Conservation (phyloP, 2,329 filamentous ascomycete genomes). For the Paracamarosporium sp. region DNA sequence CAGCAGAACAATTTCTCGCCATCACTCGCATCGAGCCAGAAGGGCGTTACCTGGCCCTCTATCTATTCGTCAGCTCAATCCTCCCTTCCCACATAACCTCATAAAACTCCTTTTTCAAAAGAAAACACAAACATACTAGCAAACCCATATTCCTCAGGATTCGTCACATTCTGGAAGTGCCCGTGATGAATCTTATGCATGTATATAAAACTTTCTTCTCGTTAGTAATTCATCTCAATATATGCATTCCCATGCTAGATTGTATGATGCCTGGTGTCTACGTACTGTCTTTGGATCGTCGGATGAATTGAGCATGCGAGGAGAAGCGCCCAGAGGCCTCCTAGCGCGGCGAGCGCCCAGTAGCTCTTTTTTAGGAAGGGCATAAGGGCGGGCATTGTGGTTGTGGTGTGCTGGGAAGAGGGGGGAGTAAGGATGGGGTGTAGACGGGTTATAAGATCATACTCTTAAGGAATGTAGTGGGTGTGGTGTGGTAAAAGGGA, state of each 20-base stretch:
- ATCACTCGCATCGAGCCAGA: conserved; percentile 77
- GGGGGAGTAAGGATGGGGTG: too few species aligned
- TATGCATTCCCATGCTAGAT: too few species aligned
- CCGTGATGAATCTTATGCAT: conserved; percentile 78
- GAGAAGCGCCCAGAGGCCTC: conserved; percentile 71
- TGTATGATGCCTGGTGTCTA: too few species aligned
- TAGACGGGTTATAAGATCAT: too few species aligned
- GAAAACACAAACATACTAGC: conserved; percentile 62
- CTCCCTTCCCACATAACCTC: too few species aligned
- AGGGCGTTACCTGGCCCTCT: conserved; percentile 90
- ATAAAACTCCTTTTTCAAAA: too few species aligned
- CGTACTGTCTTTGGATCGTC: conserved; percentile 82
- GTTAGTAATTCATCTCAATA: too few species aligned
- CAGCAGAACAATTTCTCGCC: conserved; percentile 83
- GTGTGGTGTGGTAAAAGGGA: not conserved
- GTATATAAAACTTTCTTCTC: conserved; percentile 61
- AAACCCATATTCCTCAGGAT: conserved; percentile 85
- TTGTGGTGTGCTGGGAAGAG: too few species aligned
- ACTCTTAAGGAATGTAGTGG: too few species aligned
- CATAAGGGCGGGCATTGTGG: conserved; percentile 32
- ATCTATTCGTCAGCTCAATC: too few species aligned
- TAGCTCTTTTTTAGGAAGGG: conserved; percentile 44
- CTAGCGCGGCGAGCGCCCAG: conserved; percentile 54
- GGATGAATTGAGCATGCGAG: conserved; percentile 72
- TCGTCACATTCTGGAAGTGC: conserved; percentile 74